Conservation (phyloP, 2,329 filamentous ascomycete genomes). For the Cucurbitaria berberidis region DNA sequence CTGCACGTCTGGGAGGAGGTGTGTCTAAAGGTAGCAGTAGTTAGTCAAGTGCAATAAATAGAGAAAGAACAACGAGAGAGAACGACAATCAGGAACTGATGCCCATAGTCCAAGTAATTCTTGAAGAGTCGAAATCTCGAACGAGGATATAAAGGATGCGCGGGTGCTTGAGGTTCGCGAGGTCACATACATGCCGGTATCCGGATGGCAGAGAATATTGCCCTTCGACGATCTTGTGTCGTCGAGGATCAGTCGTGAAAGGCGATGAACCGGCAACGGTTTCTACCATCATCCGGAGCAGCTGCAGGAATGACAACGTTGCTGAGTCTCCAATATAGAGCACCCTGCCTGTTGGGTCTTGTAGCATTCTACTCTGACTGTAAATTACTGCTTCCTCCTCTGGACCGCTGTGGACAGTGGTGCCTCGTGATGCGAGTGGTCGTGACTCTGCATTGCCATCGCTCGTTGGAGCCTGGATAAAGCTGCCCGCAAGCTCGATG, state of each 20-base stretch:
- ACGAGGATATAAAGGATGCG: too few species aligned
- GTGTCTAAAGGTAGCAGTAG: conserved; percentile 38
- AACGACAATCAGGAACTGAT: neutral
- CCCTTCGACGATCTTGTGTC: conserved; percentile 64
- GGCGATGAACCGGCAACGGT: conserved; percentile 60
- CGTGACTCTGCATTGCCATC: conserved; percentile 26
- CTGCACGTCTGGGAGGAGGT: conserved; percentile 62
- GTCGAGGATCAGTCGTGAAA: conserved; percentile 64
- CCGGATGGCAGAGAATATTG: conserved; percentile 57
- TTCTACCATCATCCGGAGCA: conserved; percentile 66
- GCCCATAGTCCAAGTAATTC: too few species aligned
- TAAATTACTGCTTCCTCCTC: conserved; percentile 65
- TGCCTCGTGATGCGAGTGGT: conserved; percentile 39
- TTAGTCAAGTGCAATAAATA: neutral
- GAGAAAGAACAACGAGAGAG: neutral
- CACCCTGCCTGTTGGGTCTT: conserved; percentile 64
- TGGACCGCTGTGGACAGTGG: conserved; percentile 49
- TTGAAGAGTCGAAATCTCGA: too few species aligned
- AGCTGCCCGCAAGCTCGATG: conserved; percentile 30
- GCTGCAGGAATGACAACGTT: conserved; percentile 65
- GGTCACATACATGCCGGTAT: conserved; percentile 44
- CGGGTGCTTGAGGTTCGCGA: too few species aligned
- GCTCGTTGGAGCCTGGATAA: conserved; percentile 31
- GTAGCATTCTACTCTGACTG: conserved; percentile 63
- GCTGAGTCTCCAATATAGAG: conserved; percentile 69